A percentile compares a stretch with the other conserved stretches of the same genome.
Conservation (phyloP, 2,329 filamentous ascomycete species). For the Daldinia eschscholtzii region DNA sequence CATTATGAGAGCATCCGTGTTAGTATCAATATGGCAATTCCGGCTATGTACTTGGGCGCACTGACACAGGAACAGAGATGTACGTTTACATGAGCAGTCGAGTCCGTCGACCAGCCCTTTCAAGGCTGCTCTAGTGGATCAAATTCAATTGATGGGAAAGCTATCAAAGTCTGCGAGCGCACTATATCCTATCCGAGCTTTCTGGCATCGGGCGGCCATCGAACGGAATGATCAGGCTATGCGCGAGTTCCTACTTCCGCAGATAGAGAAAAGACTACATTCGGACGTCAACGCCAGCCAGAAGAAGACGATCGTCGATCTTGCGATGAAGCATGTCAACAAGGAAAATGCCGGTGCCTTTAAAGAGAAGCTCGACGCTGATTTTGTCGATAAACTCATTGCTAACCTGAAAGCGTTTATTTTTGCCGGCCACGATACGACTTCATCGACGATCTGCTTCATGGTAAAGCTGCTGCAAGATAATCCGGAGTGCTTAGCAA, state of each 20-base stretch:
- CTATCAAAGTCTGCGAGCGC: slow-evolving; percentile 37
- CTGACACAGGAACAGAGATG: slow-evolving; percentile 40
- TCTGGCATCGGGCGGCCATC: slow-evolving; percentile 44
- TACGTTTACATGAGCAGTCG: slow-evolving; percentile 47
- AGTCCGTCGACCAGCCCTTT: slow-evolving; percentile 42
- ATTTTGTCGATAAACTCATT: slow-evolving; percentile 50
- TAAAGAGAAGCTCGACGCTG: slow-evolving; percentile 40
- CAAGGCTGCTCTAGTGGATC: slow-evolving; percentile 45
- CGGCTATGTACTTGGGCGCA: neutral
- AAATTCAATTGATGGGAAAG: slow-evolving; percentile 42
- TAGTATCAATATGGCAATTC: slow-evolving; percentile 18
- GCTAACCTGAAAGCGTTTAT: slow-evolving; percentile 55
- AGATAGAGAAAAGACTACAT: slow-evolving; percentile 45
- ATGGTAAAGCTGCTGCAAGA: slow-evolving; percentile 51
- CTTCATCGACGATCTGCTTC: slow-evolving; percentile 54
- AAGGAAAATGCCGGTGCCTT: slow-evolving; percentile 43
- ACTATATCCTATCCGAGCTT: slow-evolving; percentile 39
- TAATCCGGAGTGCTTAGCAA: slow-evolving; percentile 50
- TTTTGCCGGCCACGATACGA: slow-evolving; percentile 57
- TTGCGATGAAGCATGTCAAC: slow-evolving; percentile 47
- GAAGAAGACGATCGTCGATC: slow-evolving; percentile 49
- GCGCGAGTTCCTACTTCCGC: slow-evolving; percentile 44
- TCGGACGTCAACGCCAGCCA: slow-evolving; percentile 32
- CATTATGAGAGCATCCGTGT: slow-evolving; percentile 56
- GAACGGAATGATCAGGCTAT: slow-evolving; percentile 47